A percentile compares a stretch with the other conserved stretches of the same genome.
These are phyloP conservation scores for Ceratopteris richardii DNA, from an alignment of 75 land plant species.

Conservation along the genomic window DNA sequence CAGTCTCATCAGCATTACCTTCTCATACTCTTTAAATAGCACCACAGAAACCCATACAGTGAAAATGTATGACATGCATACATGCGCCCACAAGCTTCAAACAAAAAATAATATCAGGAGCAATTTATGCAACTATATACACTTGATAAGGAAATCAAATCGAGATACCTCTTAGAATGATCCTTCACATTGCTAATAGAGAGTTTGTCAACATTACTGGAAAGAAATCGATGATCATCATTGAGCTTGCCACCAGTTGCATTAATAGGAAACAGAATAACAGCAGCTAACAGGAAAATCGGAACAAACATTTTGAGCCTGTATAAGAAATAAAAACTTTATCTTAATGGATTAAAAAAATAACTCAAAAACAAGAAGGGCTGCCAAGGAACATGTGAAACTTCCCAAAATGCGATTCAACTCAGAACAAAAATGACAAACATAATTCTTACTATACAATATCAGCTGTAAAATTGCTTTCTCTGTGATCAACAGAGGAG, in stretches of 20 bases:
- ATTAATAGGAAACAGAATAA: constrained; percentile 76
- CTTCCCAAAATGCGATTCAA: too few species aligned
- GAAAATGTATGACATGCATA: constrained; percentile 43
- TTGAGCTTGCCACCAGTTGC: constrained; percentile 46
- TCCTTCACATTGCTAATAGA: constrained; percentile 72
- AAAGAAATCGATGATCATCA: constrained; percentile 21
- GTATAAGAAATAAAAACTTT: too few species aligned
- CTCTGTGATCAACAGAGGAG: too few species aligned
- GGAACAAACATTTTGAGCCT: constrained; percentile 95
- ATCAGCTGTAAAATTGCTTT: too few species aligned
- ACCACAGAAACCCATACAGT: constrained; percentile 46
- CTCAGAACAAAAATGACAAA: too few species aligned
- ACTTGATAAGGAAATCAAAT: too few species aligned
- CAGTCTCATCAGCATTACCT: constrained; percentile 37
- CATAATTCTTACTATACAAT: too few species aligned
- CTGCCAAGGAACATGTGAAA: too few species aligned
- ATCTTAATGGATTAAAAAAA: too few species aligned
- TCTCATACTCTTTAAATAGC: constrained; percentile 38
- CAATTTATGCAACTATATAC: too few species aligned
- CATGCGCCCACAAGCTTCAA: constrained; percentile 55
- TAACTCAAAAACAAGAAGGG: too few species aligned
- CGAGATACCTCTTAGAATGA: constrained; percentile 63
- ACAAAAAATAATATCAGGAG: not conserved
- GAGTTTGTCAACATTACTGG: constrained; percentile 78
- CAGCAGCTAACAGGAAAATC: constrained; percentile 40